A percentile compares a stretch with the other conserved stretches of the same genome.
These are phyloP conservation scores for Podila epicladia DNA, from an alignment of 192 early-diverging fungal genomes.

Conservation along the genomic window DNA sequence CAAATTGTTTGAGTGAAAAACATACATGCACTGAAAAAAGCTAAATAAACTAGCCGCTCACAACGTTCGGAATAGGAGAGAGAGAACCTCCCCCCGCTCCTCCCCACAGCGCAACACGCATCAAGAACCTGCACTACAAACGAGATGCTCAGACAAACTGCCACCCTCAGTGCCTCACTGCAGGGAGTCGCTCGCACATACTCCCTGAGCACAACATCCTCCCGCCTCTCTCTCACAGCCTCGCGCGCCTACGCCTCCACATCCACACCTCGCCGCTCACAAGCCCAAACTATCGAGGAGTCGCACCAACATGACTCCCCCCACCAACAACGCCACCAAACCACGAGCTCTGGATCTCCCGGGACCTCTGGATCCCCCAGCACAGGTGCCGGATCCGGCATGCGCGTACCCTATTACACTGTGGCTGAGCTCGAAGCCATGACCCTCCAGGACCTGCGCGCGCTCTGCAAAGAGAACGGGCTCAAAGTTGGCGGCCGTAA, in stretches of 20 bases:
- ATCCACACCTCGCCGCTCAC: constrained; percentile 1
- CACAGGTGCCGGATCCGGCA: background rate
- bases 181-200: too few species aligned
- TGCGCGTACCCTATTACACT: constrained; percentile 10
- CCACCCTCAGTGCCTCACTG: too few species aligned
- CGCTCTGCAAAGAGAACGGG: constrained; percentile 20
- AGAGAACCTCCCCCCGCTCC: too few species aligned
- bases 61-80: too few species aligned
- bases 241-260: constrained; percentile 5
- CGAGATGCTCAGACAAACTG: too few species aligned
- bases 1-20: too few species aligned
- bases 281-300: background rate
- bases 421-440: constrained; percentile 25
- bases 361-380: background rate
- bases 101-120: too few species aligned
- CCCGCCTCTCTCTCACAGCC: too few species aligned
- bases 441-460: constrained; percentile 8
- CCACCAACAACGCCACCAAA: background rate
- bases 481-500: constrained; percentile 28
- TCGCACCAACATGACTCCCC: background rate
- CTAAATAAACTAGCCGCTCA: too few species aligned
- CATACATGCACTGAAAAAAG: too few species aligned
- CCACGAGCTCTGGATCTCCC: background rate
- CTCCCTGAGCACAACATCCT: too few species aligned
- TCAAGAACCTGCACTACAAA: too few species aligned